Conservation (phyloP, 164 flowering plant species). For the Umbellularia californica region DNA sequence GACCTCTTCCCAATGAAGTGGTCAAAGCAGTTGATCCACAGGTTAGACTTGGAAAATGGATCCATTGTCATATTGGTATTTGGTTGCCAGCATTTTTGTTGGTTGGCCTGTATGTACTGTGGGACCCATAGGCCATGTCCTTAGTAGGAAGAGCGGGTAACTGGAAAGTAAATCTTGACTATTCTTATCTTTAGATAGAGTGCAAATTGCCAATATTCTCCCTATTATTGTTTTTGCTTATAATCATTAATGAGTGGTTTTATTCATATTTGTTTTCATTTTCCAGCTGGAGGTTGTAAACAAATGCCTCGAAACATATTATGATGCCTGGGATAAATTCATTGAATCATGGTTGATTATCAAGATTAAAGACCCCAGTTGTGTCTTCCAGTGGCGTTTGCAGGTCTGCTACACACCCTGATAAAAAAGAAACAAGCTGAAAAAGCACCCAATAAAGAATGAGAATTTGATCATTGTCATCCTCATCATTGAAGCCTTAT, state of each 20-base stretch:
- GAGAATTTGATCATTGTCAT: too few relatives aligned
- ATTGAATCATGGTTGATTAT: constrained; percentile 84
- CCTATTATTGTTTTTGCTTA: too few relatives aligned
- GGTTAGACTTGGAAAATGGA: constrained; percentile 24
- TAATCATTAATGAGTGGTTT: not conserved
- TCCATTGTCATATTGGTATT: too few relatives aligned
- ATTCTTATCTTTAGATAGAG: too few relatives aligned
- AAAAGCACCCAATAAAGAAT: not conserved
- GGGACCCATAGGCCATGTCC: too few relatives aligned
- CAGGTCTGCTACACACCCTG: constrained; percentile 47
- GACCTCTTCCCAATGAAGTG: constrained; percentile 64
- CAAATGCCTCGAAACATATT: constrained; percentile 75
- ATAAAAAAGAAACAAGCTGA: not conserved
- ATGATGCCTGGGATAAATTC: constrained; percentile 93
- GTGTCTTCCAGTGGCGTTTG: constrained; percentile 88
- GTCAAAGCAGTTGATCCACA: constrained; percentile 66
- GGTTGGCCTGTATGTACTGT: not conserved
- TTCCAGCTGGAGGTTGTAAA: constrained; percentile 73
- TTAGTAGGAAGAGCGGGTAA: too few relatives aligned
- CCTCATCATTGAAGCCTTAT: too few relatives aligned
- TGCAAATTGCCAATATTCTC: not conserved
- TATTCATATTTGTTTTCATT: constrained; percentile 11
- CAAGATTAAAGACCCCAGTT: constrained; percentile 80
- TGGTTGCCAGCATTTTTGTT: not conserved
- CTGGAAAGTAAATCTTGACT: too few relatives aligned